Evolutionary conservation across 441 rosid species (phyloP), one percentile per base, ranked within the genome.

Genomic region (Brassica balearica): DNA sequence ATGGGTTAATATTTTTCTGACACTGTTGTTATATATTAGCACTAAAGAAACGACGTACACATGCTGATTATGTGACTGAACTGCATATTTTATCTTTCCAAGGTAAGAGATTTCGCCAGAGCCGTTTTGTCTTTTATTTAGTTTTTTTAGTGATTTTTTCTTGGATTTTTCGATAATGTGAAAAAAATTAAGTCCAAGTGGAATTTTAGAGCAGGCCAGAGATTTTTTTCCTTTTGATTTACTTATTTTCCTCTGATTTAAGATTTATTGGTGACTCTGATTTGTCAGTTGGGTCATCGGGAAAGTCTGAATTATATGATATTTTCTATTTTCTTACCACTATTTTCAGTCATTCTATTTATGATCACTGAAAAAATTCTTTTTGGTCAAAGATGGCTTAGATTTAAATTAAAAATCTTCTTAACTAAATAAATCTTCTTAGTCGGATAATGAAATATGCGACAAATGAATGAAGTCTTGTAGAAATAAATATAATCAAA

Each of bases 1-100:
- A 59, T 68, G 68, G 68, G 51, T 43, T 60, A 48, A 70, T 53
- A 65, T 38, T 64, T 55, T 8, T 72, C 68, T 58, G 77, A 77
- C 72, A 71, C 67, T 7, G 34, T 55, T 34, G 2, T 10, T 41
- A 73, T 60, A 22, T 55, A 55, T 55, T 17, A 17, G 23, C 60
- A 17, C 58, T 51, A 51, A 82, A 81, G 79, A 76, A 84, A 82
- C 86, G 86, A 88, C 90, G 92, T 87, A 88, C 83, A 79, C 95
- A 90, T 91, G 95, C 94, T 87, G 88, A 87, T 88, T 88, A 85
- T 88, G 91, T 90, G 95, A 89, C 91, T 84, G 82, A 87, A 86
- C 89, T 73, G 86, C 48, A 10, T 85, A 73, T 80, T 80, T 75
- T 80, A 41, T 41, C 58, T 79, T 75, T 71, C 83, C 72, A 82